Percentiles rank a stretch among this genome's conserved stretches.
These are phyloP conservation scores for Pythium pyrilobum DNA, from an alignment of 352 stramenopile species.

Conservation along the genomic window DNA sequence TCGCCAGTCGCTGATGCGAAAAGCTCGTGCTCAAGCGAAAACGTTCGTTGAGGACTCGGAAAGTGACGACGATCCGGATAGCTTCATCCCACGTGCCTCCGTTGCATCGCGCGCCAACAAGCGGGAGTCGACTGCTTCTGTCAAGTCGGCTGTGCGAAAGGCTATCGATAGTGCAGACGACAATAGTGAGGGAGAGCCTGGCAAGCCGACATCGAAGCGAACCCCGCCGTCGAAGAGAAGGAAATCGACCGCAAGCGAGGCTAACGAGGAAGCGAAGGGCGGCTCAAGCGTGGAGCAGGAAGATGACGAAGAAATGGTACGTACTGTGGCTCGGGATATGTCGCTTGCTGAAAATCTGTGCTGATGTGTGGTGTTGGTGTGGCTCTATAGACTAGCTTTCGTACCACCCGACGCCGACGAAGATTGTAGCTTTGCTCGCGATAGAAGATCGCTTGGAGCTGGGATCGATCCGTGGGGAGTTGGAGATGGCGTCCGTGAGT, in stretches of 20 bases:
- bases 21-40: constrained; percentile 31
- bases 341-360: too few relatives aligned
- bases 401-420: constrained; percentile 10
- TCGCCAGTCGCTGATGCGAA: constrained; percentile 48
- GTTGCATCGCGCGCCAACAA: constrained; percentile 26
- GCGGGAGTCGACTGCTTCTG: background rate
- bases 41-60: constrained; percentile 54
- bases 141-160: background rate
- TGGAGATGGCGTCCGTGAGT: too few relatives aligned
- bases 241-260: background rate
- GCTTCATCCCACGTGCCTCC: constrained; percentile 24
- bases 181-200: background rate
- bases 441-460: background rate
- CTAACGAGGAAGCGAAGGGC: constrained; percentile 11
- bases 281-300: constrained; percentile 4
- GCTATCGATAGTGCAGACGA: background rate
- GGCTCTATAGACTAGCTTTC: constrained; percentile 13
- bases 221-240: constrained; percentile 5
- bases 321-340: background rate
- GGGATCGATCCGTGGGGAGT: too few relatives aligned
- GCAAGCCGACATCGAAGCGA: background rate
- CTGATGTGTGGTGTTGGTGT: background rate
- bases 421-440: background rate
- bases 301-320: constrained; percentile 18
- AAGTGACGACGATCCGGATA: constrained; percentile 37